Evolutionary conservation across 1,284 basidiomycete genomes (phyloP), one percentile per base, ranked within the genome.

Genomic region (Naganishia liquefaciens): DNA sequence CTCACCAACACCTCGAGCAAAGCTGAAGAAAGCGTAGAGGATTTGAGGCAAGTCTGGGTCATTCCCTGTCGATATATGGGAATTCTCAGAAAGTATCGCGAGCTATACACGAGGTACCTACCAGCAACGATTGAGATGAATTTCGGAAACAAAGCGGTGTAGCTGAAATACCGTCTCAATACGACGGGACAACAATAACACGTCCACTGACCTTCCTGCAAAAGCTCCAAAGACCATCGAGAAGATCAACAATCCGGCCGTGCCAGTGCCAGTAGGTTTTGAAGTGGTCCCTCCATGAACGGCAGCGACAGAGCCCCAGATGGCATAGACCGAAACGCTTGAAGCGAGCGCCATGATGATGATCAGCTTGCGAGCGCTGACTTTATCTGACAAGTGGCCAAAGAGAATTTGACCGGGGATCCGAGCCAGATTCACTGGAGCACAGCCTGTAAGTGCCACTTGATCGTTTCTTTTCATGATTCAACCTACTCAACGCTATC

Each of bases 341-440:
- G 66, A 68, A 2, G 64, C 67, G 10, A 64, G 25, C 0, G 71
- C 69, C 68, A 73, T 70, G 25, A 39, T 37, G 21, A 71, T 15
- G 30, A 73, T 73, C 51, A 71, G 44, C 27, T 63, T 68, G 46
- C 71, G 54, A 1, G 66, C 54, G 19, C 66, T 65, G 28, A 71
- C 23, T 30, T 68, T 68, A 58, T 73, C 70, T 15, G 70, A 69
- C 15, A 67, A 33, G 43, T 70, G 57, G 6, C 71, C 70, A 7
- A 72, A 39, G 30, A 72, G 21, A 11, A 71, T 68, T 65, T 72
- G 71, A 15, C 70, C 69, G 1, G 70, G 71, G 10, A 72, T 69
- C 13, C 71, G 63, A 17, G 70, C 70, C 28, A 69, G 61, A 40
- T 72, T 71, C 69, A 71, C 70, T 44, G 71, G 27, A 19, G 7